Evolutionary conservation across 495 filamentous ascomycete species (phyloP).

Genomic region (Trichocladium uniseriatum): DNA sequence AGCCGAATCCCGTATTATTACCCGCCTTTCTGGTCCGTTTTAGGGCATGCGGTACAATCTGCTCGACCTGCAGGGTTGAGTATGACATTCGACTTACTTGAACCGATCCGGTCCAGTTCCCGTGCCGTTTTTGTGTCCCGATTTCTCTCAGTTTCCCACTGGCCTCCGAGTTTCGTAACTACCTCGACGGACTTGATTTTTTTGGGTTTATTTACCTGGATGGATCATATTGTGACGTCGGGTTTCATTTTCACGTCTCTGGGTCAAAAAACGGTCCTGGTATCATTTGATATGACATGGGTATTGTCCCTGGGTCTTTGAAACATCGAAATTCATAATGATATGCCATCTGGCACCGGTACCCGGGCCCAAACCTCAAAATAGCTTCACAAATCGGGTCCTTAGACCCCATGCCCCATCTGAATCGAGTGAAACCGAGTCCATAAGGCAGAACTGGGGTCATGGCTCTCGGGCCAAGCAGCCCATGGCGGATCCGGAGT

Average conservation of each 20-base stretch:
- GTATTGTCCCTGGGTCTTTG: neutral
- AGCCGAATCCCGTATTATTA: no score
- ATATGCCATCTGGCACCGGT: neutral
- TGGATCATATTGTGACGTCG: no score
- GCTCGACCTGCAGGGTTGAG: no score
- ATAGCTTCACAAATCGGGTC: conserved; percentile 9
- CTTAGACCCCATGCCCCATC: neutral
- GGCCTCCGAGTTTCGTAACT: no score
- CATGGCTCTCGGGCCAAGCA: neutral
- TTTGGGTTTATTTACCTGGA: neutral
- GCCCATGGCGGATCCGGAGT: conserved; percentile 2
- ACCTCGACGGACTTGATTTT: neutral
- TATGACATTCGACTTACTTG: no score
- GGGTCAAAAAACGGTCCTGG: no score
- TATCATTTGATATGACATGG: neutral
- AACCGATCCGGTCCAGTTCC: no score
- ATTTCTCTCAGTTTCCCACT: no score
- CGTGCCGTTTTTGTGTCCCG: no score
- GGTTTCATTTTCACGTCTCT: no score
- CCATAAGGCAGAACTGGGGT: conserved; percentile 5
- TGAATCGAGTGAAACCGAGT: conserved; percentile 3
- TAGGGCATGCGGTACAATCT: no score
- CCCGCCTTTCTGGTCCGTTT: no score
- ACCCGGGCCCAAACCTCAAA: neutral
- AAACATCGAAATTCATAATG: neutral